phyloP scores from a whole-genome alignment of 2,329 filamentous ascomycete species.

The Cercospora sp. region DNA sequence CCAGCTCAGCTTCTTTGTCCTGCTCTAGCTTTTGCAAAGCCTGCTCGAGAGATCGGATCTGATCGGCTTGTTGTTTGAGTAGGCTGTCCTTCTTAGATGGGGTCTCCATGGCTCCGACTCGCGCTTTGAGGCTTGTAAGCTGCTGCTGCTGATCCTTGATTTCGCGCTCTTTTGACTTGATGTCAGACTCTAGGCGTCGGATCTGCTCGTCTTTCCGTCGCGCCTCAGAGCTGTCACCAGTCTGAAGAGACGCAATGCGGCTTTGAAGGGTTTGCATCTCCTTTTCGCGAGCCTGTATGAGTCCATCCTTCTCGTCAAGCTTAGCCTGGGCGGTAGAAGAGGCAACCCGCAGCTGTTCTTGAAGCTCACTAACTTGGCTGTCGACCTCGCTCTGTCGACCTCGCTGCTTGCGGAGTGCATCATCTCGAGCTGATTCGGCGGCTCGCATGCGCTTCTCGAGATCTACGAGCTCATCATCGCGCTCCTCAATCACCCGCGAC shows the following conservation, averaged over 20 bases:
- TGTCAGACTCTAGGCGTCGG: constrained; percentile 42
- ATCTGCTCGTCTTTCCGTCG: constrained; percentile 36
- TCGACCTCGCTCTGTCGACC: constrained; percentile 55
- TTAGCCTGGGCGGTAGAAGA: constrained; percentile 43
- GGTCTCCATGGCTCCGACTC: constrained; percentile 39
- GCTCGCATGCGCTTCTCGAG: constrained; percentile 36
- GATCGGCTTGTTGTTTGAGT: constrained; percentile 39
- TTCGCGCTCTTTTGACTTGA: constrained; percentile 38
- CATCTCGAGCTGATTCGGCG: constrained; percentile 32
- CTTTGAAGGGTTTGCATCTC: constrained; percentile 42
- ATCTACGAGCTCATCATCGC: constrained; percentile 65
- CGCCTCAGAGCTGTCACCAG: constrained; percentile 36
- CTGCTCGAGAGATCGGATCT: constrained; percentile 38
- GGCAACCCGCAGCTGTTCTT: constrained; percentile 51
- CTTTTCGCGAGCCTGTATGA: constrained; percentile 44
- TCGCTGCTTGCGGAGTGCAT: constrained; percentile 46
- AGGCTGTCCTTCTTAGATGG: constrained; percentile 42
- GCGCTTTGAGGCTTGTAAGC: constrained; percentile 36
- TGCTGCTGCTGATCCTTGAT: constrained; percentile 37
- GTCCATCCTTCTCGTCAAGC: constrained; percentile 43
- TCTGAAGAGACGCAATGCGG: constrained; percentile 34
- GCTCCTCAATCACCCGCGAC: constrained; percentile 69
- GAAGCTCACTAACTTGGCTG: constrained; percentile 49
- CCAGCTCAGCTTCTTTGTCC: constrained; percentile 42
- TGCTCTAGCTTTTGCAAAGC: constrained; percentile 37